Conservation (phyloP, 2,329 filamentous ascomycete species). For the Epichloe brachyelytri region DNA sequence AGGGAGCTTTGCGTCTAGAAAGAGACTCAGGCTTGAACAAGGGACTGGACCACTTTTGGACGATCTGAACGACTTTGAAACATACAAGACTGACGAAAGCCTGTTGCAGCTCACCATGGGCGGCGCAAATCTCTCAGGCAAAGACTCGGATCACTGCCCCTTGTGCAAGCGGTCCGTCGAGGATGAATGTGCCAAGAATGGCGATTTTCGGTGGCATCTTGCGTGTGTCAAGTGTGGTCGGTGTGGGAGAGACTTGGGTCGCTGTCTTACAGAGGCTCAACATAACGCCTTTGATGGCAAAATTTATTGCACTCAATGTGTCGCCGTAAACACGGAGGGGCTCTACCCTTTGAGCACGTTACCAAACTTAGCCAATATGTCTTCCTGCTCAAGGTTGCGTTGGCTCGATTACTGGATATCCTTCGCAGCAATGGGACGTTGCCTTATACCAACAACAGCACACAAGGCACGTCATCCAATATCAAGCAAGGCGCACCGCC, state of each 20-base stretch:
- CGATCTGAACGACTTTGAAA: constrained; percentile 73
- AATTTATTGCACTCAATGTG: constrained; percentile 60
- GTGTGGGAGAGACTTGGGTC: constrained; percentile 51
- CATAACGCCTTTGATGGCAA: constrained; percentile 56
- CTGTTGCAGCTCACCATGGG: constrained; percentile 53
- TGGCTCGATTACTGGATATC: constrained; percentile 79
- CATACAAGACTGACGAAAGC: constrained; percentile 57
- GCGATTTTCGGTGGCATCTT: constrained; percentile 71
- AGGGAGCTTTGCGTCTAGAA: constrained; percentile 83
- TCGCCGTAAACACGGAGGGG: constrained; percentile 39
- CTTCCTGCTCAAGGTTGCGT: constrained; percentile 79
- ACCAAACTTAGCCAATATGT: constrained; percentile 89
- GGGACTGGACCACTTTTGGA: constrained; percentile 74
- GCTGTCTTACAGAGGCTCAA: constrained; percentile 54
- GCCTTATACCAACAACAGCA: constrained; percentile 60
- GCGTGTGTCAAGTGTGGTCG: constrained; percentile 67
- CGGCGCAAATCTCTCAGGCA: constrained; percentile 54
- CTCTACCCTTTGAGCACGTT: constrained; percentile 53
- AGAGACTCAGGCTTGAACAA: constrained; percentile 63
- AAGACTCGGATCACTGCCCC: constrained; percentile 74
- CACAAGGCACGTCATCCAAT: constrained; percentile 9
- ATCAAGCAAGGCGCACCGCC: constrained; percentile 15
- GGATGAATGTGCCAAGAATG: constrained; percentile 73
- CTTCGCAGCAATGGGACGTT: constrained; percentile 72
- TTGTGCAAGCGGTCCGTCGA: constrained; percentile 80